Evolutionary conservation across 331 rosid species (phyloP), one percentile per base, ranked within the genome.

Genomic region (Stylosanthes scabra): DNA sequence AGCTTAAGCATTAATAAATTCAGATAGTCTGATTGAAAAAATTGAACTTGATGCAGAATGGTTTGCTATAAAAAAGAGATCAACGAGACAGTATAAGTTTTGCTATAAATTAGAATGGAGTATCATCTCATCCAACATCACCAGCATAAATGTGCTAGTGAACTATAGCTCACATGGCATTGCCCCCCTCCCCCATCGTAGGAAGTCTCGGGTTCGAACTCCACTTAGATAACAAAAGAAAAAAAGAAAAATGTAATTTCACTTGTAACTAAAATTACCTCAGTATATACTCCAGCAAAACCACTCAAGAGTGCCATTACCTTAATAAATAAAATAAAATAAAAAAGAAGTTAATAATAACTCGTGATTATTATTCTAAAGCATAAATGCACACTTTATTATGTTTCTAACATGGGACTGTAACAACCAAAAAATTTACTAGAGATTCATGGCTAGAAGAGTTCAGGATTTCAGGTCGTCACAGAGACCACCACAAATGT

Each of bases 241-340:
- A 20, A 20, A 20, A 20, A 20, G 25, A 20, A 20, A 42, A 42
- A 54, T 55, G 60, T 69, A 80, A 80, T 61, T 29, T 72, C 4
- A 40, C 63, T 55, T 41, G 52, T 54, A 77, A 51, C 13, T 72
- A 70, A 84, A 63, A 77, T 71, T 82, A 90, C 97, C 97, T 94
- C 97, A 0, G 93, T 90, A 70, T 94, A 94, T 34, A 94, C 99
- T 72, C 97, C 97, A 0, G 97, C 96, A 83, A 90, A 91, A 83
- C 99, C 99, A 83, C 97, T 89, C 76, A 90, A 82, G 72, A 94
- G 97, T 47, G 99, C 96, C 99, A 94, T 91, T 78, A 87, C 85
- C 97, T 91, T 34, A 3, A 34, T 34, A 85, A 52, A 83, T 74
- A 51, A 59, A 65, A 81, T n/a, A n/a, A 20, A 20, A 20, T 20